A percentile compares a stretch with the other conserved stretches of the same genome.
Evolutionary conservation across 805 yeast species (phyloP).

Genomic region (Hanseniaspora occidentalis): DNA sequence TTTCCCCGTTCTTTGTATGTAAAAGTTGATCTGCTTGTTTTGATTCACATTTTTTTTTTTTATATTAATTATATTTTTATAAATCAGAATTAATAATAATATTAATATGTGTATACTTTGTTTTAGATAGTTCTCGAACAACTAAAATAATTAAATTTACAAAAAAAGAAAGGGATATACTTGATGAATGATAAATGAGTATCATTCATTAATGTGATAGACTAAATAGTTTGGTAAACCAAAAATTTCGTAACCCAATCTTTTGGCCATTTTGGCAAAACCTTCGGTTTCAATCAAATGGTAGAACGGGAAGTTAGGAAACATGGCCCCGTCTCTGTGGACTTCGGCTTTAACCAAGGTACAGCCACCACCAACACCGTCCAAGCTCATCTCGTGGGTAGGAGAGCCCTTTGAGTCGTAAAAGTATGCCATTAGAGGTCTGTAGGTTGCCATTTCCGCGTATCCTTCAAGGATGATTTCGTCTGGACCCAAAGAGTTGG

Average conservation of each 20-base stretch:
- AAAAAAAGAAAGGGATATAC: neutral
- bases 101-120: no score
- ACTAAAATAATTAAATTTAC: neutral
- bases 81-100: no score
- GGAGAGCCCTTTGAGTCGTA: slow-evolving; percentile 54
- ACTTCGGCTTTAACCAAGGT: slow-evolving; percentile 93
- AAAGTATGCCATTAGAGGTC: slow-evolving; percentile 88
- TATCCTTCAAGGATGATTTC: slow-evolving; percentile 94
- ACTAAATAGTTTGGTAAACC: slow-evolving; percentile 94
- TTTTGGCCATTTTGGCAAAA: slow-evolving; percentile 94
- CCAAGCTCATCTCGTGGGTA: slow-evolving; percentile 66
- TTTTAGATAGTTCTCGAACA: neutral
- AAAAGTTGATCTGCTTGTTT: neutral
- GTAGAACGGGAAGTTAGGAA: slow-evolving; percentile 96
- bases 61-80: neutral
- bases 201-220: slow-evolving; percentile 72
- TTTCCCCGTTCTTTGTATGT: no score
- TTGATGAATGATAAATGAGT: slow-evolving; percentile 1
- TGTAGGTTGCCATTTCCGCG: slow-evolving; percentile 81
- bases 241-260: slow-evolving; percentile 79
- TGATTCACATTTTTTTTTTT: neutral
- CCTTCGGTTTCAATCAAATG: slow-evolving; percentile 97
- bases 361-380: slow-evolving; percentile 98
- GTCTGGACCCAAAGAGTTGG: slow-evolving; percentile 62
- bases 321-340: slow-evolving; percentile 98